Conservation (phyloP, 257 asterid genomes). For the Nyctanthes arbortristis region DNA sequence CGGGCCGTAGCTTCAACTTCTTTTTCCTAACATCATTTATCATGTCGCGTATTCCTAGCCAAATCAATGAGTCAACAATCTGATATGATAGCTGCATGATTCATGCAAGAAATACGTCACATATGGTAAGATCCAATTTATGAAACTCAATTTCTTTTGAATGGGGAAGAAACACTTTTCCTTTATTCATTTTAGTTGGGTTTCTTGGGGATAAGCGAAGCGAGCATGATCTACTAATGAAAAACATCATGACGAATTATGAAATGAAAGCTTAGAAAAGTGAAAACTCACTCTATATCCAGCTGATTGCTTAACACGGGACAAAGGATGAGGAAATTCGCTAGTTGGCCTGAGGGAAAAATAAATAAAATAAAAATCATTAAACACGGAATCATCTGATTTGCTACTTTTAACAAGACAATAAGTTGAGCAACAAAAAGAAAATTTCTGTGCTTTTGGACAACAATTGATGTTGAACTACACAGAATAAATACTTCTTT, state of each 20-base stretch:
- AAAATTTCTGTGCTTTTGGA: background rate
- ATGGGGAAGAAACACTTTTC: background rate
- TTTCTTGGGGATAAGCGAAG: background rate
- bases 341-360: constrained; percentile 83
- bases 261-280: constrained; percentile 18
- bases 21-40: constrained; percentile 89
- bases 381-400: constrained; percentile 3
- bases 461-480: constrained; percentile 22
- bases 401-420: constrained; percentile 21
- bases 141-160: background rate
- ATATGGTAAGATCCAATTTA: constrained; percentile 7
- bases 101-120: constrained; percentile 34
- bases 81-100: constrained; percentile 91
- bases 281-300: constrained; percentile 80
- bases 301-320: constrained; percentile 95
- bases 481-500: constrained; percentile 19
- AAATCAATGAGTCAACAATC: constrained; percentile 92
- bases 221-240: constrained; percentile 7
- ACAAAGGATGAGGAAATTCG: constrained; percentile 96
- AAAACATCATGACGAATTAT: constrained; percentile 13
- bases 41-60: constrained; percentile 98
- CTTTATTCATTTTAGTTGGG: background rate
- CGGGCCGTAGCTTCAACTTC: constrained; percentile 84
- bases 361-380: too few relatives aligned
- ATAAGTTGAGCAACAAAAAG: constrained; percentile 10